Conservation (phyloP, 2,329 filamentous ascomycete genomes). For the Aureobasidium sp. region DNA sequence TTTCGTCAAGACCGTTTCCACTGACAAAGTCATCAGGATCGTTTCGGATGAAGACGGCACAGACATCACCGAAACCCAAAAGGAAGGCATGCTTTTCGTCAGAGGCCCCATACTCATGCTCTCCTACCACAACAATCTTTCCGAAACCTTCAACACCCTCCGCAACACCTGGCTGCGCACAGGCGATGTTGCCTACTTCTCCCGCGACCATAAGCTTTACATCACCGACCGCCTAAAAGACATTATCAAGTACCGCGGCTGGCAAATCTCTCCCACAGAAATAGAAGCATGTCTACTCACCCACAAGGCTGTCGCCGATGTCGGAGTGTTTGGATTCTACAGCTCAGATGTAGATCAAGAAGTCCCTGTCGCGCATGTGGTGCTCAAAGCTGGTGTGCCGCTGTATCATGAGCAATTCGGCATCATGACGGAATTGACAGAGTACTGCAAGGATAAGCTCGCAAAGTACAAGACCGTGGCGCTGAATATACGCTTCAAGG, state of each 20-base stretch:
- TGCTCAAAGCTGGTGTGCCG: not conserved
- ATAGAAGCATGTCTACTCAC: constrained; percentile 25
- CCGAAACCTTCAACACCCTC: constrained; percentile 20
- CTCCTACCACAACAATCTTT: constrained; percentile 27
- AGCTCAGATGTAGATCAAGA: not conserved
- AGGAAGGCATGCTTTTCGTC: constrained; percentile 35
- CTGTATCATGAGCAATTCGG: constrained; percentile 1
- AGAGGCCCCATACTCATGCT: constrained; percentile 34
- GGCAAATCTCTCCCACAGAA: constrained; percentile 28
- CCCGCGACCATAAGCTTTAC: constrained; percentile 23
- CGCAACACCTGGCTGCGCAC: constrained; percentile 19
- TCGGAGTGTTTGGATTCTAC: constrained; percentile 20
- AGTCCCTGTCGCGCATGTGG: constrained; percentile 19
- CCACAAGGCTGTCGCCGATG: constrained; percentile 21
- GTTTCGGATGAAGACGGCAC: constrained; percentile 23
- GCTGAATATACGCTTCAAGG: constrained; percentile 21
- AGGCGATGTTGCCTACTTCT: constrained; percentile 35
- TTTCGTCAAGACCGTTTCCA: not conserved
- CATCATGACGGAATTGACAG: constrained; percentile 25
- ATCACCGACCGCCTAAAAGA: constrained; percentile 26
- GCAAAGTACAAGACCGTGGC: constrained; percentile 31
- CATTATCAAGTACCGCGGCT: constrained; percentile 29
- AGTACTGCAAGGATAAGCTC: constrained; percentile 18
- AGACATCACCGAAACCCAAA: constrained; percentile 27
- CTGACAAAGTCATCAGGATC: constrained; percentile 15